Conservation (phyloP, 148 eudicot species). For the Oxyria digyna region DNA sequence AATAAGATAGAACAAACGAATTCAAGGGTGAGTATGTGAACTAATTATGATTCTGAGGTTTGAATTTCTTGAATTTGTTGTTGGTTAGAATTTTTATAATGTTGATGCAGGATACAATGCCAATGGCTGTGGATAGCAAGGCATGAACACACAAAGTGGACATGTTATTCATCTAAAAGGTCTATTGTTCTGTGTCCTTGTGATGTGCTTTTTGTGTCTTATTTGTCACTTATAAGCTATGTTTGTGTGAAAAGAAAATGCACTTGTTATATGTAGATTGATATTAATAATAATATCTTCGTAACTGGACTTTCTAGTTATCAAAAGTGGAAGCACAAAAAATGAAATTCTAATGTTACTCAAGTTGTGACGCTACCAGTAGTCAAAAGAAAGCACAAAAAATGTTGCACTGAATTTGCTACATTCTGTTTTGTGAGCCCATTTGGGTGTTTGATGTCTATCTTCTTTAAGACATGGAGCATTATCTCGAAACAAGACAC, state of each 20-base stretch:
- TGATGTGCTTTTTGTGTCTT: neutral
- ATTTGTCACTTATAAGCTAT: neutral
- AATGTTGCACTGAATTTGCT: no score
- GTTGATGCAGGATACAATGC: conserved; percentile 16
- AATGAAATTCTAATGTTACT: no score
- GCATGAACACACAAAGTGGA: conserved; percentile 10
- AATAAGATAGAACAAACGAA: conserved; percentile 17
- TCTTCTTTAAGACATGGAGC: no score
- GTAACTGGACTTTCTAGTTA: no score
- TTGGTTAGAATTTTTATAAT: neutral
- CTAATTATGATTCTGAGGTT: neutral
- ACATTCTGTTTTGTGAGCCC: no score
- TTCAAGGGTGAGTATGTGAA: conserved; percentile 17
- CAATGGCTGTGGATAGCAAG: conserved; percentile 47
- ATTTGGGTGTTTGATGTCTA: no score
- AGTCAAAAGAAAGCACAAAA: no score
- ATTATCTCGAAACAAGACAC: no score
- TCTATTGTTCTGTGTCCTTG: neutral
- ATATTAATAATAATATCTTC: neutral
- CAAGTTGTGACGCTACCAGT: no score
- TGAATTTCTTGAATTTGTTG: neutral
- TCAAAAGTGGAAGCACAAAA: no score
- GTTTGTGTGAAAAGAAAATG: neutral
- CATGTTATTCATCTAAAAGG: neutral
- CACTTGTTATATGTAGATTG: neutral